phyloP scores from a whole-genome alignment of 2,329 filamentous ascomycete genomes.

The Gnomoniopsis smithogilvyi region DNA sequence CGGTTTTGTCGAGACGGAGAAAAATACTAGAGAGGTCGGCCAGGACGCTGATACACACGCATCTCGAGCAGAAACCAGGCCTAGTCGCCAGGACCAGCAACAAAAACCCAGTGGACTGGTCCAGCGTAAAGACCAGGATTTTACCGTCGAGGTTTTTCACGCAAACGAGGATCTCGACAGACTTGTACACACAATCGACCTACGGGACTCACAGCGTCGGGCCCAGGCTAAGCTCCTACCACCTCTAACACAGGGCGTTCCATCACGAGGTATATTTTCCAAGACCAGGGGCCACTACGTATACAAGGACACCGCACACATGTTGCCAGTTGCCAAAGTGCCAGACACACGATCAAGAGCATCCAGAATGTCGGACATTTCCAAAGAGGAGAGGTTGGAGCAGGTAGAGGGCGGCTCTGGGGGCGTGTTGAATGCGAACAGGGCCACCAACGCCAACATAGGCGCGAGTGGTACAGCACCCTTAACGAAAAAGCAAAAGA shows the following conservation, averaged over 20 bases:
- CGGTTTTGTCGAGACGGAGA: too few species aligned
- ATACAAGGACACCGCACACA: neutral
- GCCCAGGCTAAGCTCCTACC: neutral
- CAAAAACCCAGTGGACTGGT: too few species aligned
- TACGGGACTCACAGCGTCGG: neutral
- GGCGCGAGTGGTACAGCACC: neutral
- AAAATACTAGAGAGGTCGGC: too few species aligned
- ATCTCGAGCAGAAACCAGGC: neutral
- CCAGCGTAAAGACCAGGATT: too few species aligned
- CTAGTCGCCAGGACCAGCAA: too few species aligned
- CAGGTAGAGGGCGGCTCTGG: slow-evolving; percentile 1
- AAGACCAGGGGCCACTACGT: neutral
- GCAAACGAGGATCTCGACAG: neutral
- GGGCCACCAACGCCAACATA: neutral
- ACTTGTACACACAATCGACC: neutral
- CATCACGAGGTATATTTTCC: neutral
- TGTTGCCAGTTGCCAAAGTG: neutral
- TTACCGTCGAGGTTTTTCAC: too few species aligned
- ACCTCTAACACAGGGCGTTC: neutral
- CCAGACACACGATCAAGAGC: neutral
- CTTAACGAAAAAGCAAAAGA: slow-evolving; percentile 24
- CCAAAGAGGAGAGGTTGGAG: slow-evolving; percentile 5
- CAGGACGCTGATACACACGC: too few species aligned
- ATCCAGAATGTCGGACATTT: slow-evolving; percentile 8
- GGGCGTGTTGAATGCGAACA: neutral